These are phyloP conservation scores for Aspergillus glaucus DNA, from an alignment of 2,329 filamentous ascomycete species.

Conservation along the genomic window DNA sequence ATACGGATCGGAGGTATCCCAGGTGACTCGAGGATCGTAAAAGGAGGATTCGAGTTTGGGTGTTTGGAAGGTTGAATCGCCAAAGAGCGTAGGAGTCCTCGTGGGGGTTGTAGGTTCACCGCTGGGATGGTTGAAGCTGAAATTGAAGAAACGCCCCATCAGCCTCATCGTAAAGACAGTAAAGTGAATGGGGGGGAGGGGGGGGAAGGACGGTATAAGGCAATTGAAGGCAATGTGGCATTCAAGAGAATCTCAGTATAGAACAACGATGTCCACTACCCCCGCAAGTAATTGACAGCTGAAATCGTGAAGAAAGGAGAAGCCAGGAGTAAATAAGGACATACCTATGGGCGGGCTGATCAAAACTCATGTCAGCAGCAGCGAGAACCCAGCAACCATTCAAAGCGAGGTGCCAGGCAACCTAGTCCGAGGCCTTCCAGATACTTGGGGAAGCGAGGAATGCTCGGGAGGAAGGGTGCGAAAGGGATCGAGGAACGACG, in stretches of 20 bases:
- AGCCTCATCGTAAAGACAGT: conserved; percentile 22
- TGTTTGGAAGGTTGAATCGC: conserved; percentile 37
- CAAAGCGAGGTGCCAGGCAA: conserved; percentile 31
- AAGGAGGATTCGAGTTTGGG: conserved; percentile 44
- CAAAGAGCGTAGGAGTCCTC: conserved; percentile 38
- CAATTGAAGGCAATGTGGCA: neutral
- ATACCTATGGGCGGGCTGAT: conserved; percentile 42
- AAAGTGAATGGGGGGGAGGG: neutral
- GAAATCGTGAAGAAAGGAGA: neutral
- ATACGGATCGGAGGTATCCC: conserved; percentile 43
- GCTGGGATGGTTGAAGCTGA: conserved; percentile 42
- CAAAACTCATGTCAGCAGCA: conserved; percentile 43
- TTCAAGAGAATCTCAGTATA: neutral
- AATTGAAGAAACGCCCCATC: conserved; percentile 25
- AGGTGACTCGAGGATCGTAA: conserved; percentile 41
- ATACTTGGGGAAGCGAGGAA: conserved; percentile 20
- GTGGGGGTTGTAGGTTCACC: conserved; percentile 44
- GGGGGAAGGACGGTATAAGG: neutral
- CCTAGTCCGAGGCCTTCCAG: conserved; percentile 18
- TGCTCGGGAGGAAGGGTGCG: conserved; percentile 17
- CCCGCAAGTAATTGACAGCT: neutral
- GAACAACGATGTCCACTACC: neutral
- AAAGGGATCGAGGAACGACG: conserved; percentile 12
- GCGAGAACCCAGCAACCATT: conserved; percentile 33
- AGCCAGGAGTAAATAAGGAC: conserved; percentile 8